phyloP scores from a whole-genome alignment of 2,329 filamentous ascomycete genomes.

The Tolypocladium album region DNA sequence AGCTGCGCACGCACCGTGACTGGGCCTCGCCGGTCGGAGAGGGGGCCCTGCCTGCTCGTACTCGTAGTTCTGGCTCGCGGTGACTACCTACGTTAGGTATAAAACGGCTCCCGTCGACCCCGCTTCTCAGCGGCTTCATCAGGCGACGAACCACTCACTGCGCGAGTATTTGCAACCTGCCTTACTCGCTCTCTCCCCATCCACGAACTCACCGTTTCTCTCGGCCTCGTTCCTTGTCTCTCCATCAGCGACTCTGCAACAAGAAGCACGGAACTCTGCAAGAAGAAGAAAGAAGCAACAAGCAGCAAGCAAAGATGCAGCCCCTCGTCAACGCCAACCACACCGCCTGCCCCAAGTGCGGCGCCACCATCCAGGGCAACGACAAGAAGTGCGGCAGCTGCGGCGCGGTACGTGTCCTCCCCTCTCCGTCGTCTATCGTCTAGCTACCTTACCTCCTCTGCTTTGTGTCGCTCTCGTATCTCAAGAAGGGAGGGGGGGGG shows the following conservation, averaged over 20 bases:
- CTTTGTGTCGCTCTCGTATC: background rate
- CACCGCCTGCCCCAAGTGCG: conserved; percentile 46
- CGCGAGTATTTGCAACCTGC: background rate
- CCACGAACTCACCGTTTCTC: no score
- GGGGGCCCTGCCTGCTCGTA: no score
- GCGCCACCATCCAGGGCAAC: conserved; percentile 28
- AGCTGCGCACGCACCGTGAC: background rate
- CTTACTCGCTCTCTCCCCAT: background rate
- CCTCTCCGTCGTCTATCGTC: background rate
- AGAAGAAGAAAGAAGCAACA: background rate
- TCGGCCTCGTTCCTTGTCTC: no score
- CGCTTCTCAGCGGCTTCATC: background rate
- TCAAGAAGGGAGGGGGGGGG: no score
- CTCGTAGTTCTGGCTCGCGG: background rate
- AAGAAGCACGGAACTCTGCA: background rate
- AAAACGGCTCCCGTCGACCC: background rate
- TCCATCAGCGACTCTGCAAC: no score
- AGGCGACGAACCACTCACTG: background rate
- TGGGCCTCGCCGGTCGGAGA: background rate
- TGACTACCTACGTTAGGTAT: background rate
- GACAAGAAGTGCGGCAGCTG: conserved; percentile 45
- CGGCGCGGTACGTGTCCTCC: conserved; percentile 40
- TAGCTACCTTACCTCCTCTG: background rate
- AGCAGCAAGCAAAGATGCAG: conserved; percentile 15
- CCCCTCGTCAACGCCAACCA: conserved; percentile 25